A percentile compares a stretch with the other conserved stretches of the same genome.
Evolutionary conservation across 1,284 basidiomycete species (phyloP).

Genomic region (Inonotus obliquus): DNA sequence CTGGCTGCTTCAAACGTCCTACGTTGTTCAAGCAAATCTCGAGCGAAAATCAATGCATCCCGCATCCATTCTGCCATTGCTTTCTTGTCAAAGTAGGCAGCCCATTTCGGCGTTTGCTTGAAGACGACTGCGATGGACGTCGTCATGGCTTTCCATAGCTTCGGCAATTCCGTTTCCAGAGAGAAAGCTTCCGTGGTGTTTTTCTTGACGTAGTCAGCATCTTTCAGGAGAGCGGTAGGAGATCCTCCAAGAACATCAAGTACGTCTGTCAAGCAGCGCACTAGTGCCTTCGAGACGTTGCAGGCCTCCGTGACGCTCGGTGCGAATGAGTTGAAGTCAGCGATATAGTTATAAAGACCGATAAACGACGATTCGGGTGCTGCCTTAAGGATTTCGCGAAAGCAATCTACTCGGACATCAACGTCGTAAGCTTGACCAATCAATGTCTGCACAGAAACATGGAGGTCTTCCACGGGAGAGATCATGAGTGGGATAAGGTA

Average conservation of each 20-base stretch:
- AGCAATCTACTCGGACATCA: conserved; percentile 82
- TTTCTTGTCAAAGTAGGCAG: conserved; percentile 70
- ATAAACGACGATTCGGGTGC: conserved; percentile 61
- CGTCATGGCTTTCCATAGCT: conserved; percentile 82
- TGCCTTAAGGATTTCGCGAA: conserved; percentile 69
- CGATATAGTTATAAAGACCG: conserved; percentile 65
- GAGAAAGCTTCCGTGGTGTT: conserved; percentile 34
- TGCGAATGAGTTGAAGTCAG: conserved; percentile 61
- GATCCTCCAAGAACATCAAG: conserved; percentile 80
- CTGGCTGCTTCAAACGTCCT: conserved; percentile 73
- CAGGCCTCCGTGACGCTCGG: conserved; percentile 76
- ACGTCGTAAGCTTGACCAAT: conserved; percentile 81
- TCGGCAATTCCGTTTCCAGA: conserved; percentile 51
- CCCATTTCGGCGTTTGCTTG: conserved; percentile 77
- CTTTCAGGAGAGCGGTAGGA: conserved; percentile 64
- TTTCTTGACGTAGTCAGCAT: conserved; percentile 48
- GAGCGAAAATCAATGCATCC: conserved; percentile 88
- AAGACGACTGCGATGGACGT: conserved; percentile 79
- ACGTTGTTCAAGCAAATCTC: conserved; percentile 79
- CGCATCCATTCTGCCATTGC: conserved; percentile 96
- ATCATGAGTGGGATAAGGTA: conserved; percentile 66
- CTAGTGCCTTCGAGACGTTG: conserved; percentile 79
- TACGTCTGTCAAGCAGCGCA: conserved; percentile 87
- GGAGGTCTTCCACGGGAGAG: conserved; percentile 74
- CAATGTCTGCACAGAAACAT: conserved; percentile 68